Conservation (phyloP, 768 basidiomycete species). For the Rhodotorula toruloides region DNA sequence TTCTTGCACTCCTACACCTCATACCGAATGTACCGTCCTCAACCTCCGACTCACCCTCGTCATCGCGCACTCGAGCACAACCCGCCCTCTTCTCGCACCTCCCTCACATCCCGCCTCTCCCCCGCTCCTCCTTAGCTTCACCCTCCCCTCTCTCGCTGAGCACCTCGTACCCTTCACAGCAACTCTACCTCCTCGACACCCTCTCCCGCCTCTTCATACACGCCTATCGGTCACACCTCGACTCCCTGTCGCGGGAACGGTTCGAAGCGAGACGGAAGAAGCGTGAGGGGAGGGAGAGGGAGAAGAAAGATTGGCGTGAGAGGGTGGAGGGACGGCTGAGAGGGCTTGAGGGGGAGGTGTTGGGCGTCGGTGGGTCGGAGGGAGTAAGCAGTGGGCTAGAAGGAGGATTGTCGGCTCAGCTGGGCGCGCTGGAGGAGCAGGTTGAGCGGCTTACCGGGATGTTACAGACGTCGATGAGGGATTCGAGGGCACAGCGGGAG, state of each 20-base stretch:
- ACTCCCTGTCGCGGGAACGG: background rate
- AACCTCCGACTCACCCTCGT: background rate
- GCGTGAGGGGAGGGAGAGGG: background rate
- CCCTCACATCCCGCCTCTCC: background rate
- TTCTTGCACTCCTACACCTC: conserved; percentile 14
- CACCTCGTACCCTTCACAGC: background rate
- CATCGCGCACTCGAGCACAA: no score
- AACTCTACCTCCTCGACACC: conserved; percentile 19
- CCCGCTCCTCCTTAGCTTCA: background rate
- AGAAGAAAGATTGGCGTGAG: background rate
- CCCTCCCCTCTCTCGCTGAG: background rate
- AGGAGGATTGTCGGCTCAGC: no score
- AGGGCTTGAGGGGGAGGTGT: background rate
- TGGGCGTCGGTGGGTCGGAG: background rate
- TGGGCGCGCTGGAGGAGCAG: background rate
- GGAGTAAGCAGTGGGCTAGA: no score
- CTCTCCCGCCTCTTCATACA: conserved; percentile 3
- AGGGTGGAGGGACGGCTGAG: background rate
- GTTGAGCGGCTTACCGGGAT: no score
- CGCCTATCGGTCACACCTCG: no score
- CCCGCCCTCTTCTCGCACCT: background rate
- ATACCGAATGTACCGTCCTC: background rate
- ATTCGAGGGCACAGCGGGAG: background rate
- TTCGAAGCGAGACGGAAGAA: background rate
- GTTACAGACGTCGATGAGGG: no score